A percentile compares a stretch with the other conserved stretches of the same genome.
Evolutionary conservation across 176 grass and related monocot genomes (phyloP).

Genomic region (Alopecurus myosuroides): DNA sequence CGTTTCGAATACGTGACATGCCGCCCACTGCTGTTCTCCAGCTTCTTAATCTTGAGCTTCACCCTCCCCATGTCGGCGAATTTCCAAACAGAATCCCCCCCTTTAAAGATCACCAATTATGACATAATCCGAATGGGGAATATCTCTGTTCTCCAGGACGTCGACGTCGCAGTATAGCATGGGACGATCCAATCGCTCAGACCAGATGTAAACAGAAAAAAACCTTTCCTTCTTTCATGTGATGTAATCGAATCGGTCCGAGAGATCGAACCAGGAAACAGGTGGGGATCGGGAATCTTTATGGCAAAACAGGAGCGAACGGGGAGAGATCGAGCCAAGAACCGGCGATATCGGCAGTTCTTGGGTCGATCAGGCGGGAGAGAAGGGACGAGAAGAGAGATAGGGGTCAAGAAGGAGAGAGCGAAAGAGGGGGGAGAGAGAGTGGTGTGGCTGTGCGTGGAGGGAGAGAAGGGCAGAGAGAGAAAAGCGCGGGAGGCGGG

Average conservation of each 20-base stretch:
- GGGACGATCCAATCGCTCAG: not conserved
- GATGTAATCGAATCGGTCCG: not conserved
- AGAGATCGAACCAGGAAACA: not conserved
- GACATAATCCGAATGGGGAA: not conserved
- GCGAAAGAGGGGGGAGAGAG: conserved; percentile 2
- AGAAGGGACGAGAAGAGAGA: conserved; percentile 24
- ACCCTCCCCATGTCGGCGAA: conserved; percentile 59
- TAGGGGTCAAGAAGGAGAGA: conserved; percentile 2
- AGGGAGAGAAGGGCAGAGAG: conserved; percentile 29
- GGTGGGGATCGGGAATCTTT: not conserved
- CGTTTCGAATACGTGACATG: conserved; percentile 73
- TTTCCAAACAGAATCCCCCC: not conserved
- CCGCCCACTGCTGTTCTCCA: conserved; percentile 51
- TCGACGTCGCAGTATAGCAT: not conserved
- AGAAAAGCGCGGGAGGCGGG: conserved; percentile 40
- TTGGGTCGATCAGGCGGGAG: conserved; percentile 25
- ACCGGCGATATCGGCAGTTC: conserved; percentile 30
- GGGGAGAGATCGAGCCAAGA: conserved; percentile 34
- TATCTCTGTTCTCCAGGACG: not conserved
- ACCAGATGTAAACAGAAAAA: not conserved
- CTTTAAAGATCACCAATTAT: not conserved
- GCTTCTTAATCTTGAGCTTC: conserved; percentile 73
- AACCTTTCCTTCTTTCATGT: not conserved
- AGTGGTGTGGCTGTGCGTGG: conserved; percentile 14
- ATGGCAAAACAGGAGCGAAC: not conserved